These are phyloP conservation scores for Rhodocollybia butyracea DNA, from an alignment of 768 basidiomycete species.

Conservation along the genomic window DNA sequence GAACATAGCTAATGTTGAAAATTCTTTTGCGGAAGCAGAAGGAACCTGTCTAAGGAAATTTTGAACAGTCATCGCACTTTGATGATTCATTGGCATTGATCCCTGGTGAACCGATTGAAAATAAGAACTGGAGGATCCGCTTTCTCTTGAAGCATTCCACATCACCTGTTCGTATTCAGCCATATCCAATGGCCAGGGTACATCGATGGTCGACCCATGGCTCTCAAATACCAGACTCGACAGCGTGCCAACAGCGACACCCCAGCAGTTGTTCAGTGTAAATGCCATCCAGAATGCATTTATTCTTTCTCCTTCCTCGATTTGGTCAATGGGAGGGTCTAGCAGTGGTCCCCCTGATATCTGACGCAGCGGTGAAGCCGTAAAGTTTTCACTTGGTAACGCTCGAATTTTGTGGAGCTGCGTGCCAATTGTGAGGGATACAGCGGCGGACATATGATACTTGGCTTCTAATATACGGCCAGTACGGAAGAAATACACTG, in stretches of 20 bases:
- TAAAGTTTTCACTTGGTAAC: conserved; percentile 30
- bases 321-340: conserved; percentile 1
- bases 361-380: conserved; percentile 28
- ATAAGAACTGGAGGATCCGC: neutral
- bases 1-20: neutral
- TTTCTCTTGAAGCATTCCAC: conserved; percentile 5
- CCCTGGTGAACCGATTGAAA: neutral
- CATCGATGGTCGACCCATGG: conserved; percentile 9
- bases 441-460: conserved; percentile 35
- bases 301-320: conserved; percentile 34
- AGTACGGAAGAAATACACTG: conserved; percentile 39
- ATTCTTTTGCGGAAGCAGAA: conserved; percentile 1
- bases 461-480: conserved; percentile 40
- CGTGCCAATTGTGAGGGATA: conserved; percentile 24
- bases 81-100: conserved; percentile 23
- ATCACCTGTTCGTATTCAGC: conserved; percentile 11
- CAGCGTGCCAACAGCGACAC: conserved; percentile 23
- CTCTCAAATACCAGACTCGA: conserved; percentile 8
- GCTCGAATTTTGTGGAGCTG: conserved; percentile 31
- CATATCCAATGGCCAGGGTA: conserved; percentile 12
- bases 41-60: conserved; percentile 10
- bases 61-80: neutral
- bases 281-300: conserved; percentile 40
- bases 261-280: conserved; percentile 27
- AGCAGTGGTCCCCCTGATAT: conserved; percentile 24